These are phyloP conservation scores for Tephrocybe sp. DNA, from an alignment of 768 basidiomycete genomes.

Conservation along the genomic window DNA sequence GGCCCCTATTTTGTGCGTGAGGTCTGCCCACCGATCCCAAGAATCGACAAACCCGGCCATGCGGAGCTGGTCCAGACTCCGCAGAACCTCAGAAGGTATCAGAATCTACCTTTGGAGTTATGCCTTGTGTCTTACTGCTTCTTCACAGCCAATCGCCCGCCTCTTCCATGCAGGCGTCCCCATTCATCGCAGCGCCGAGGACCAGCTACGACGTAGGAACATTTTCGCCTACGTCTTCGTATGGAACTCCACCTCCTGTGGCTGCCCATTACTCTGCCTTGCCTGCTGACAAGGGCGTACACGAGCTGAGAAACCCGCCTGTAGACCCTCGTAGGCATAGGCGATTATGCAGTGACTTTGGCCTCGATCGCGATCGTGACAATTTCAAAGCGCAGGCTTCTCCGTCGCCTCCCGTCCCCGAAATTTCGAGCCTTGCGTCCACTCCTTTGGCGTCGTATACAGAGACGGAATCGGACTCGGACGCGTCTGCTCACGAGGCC, in stretches of 20 bases:
- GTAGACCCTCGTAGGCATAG: conserved; percentile 29
- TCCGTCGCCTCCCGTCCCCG: conserved; percentile 10
- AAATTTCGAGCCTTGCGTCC: conserved; percentile 23
- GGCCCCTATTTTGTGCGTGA: conserved; percentile 1
- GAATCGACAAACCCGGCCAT: neutral
- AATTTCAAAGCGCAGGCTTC: conserved; percentile 3
- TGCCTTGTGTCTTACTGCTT: neutral
- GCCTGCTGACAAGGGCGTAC: neutral
- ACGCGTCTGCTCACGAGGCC: conserved; percentile 33
- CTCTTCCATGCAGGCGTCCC: conserved; percentile 7
- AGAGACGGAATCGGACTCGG: conserved; percentile 30
- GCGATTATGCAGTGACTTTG: conserved; percentile 32
- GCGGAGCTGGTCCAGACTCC: conserved; percentile 2
- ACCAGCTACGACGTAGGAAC: neutral
- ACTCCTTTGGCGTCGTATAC: conserved; percentile 30
- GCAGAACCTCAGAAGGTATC: conserved; percentile 9
- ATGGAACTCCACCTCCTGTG: neutral
- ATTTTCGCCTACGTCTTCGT: conserved; percentile 4
- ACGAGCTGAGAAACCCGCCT: conserved; percentile 19
- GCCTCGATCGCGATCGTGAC: conserved; percentile 21
- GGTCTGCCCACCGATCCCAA: neutral
- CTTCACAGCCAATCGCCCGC: conserved; percentile 3
- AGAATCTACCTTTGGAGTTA: neutral
- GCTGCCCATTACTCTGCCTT: conserved; percentile 1
- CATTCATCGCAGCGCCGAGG: conserved; percentile 9